Base-by-base conservation (phyloP, 139 green algal species). In the Coccomyxa sp. region DNA sequence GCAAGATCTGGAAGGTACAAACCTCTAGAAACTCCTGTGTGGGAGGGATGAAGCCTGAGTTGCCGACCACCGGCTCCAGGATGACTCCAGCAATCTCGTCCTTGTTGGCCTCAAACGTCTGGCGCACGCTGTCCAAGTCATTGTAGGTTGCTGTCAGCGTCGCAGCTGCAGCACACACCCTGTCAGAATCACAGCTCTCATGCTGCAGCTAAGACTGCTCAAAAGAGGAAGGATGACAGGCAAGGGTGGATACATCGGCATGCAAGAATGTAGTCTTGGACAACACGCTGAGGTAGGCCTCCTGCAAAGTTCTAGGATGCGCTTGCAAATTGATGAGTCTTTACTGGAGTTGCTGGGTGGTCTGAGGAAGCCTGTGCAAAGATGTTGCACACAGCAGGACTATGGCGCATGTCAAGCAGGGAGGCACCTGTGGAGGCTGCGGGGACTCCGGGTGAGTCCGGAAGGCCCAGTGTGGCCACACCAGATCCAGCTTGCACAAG, bases 1-100 rank as follows among this genome's bases (percentile, higher is more conserved):
- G 14, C n/a, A 72, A 72, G 68, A 35, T 2, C 68, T 37, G 6
- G 34, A 36, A 16, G 2, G 68, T 22, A 74, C 70, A 22, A 50
- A 87, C 87, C 81, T 95, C 54, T 78, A 99, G 87, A 86, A 98
- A 98, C 78, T 95, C 92, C 84, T 94, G 86, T 72, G 86, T 95
- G 34, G 95, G 96, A 27, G 88, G 85, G 82, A 99, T 99, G 93
- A 98, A 99, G 82, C 96, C 96, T 76, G 92, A 95, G 90, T 99
- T 99, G 79, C 92, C 94, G 27, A 98, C 94, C 9, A 97, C 92
- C 68, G 91, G 92, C 90, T 99, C 96, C 74, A 99, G 89, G 82
- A 99, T 98, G 8, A 99, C 79, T 41, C 97, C 96, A 18, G 94
- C 92, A 79, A 99, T 96, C 82, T 99, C 90, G 69, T 89, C 94